Conservation (phyloP, 2,329 filamentous ascomycete genomes). For the Dothideomycetes sp. region DNA sequence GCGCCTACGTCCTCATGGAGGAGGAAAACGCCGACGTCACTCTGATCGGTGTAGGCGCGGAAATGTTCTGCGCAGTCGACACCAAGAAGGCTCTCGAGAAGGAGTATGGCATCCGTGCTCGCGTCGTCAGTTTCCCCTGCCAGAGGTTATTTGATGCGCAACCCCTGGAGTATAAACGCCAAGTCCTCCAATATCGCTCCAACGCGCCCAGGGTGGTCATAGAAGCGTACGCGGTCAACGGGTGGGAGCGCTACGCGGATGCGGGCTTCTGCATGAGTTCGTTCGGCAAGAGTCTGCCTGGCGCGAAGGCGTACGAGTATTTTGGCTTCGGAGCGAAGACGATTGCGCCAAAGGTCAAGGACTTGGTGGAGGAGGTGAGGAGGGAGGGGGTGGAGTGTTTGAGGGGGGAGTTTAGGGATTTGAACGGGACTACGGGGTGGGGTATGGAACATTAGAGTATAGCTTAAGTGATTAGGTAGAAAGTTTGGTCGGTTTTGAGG, state of each 20-base stretch:
- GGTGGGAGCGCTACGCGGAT: conserved; percentile 51
- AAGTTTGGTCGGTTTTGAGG: no score
- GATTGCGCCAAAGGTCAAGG: conserved; percentile 30
- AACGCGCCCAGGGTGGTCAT: conserved; percentile 38
- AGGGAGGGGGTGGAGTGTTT: conserved; percentile 23
- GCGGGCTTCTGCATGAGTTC: conserved; percentile 42
- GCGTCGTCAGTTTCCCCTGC: conserved; percentile 41
- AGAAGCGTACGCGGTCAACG: conserved; percentile 47
- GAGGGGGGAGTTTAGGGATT: conserved; percentile 20
- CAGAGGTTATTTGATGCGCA: conserved; percentile 40
- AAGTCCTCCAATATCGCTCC: neutral
- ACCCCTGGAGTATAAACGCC: conserved; percentile 29
- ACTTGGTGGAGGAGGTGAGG: conserved; percentile 25
- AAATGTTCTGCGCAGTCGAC: conserved; percentile 36
- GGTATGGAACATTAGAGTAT: conserved; percentile 15
- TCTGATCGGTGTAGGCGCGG: conserved; percentile 40
- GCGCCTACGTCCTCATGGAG: conserved; percentile 32
- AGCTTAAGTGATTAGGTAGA: neutral
- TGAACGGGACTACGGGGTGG: conserved; percentile 13
- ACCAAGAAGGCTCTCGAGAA: conserved; percentile 14
- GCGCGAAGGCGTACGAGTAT: conserved; percentile 42
- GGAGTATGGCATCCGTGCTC: conserved; percentile 27
- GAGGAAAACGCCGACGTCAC: conserved; percentile 29
- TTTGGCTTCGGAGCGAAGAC: conserved; percentile 42
- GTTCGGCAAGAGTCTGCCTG: conserved; percentile 47